phyloP scores from a whole-genome alignment of 257 asterid species.

The Capsicum pubescens region DNA sequence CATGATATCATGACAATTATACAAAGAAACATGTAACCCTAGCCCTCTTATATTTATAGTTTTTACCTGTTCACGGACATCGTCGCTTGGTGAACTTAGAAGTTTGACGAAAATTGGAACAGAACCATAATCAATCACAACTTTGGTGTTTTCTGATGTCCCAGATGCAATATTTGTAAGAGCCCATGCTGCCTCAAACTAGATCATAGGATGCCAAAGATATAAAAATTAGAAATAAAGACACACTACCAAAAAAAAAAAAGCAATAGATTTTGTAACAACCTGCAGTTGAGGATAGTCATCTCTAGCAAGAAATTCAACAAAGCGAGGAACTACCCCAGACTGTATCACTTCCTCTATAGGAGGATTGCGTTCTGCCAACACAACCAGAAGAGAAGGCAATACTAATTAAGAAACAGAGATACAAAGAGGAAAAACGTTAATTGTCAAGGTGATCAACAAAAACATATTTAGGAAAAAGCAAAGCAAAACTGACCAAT shows the following conservation, averaged over 20 bases:
- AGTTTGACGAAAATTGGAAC: conserved; percentile 84
- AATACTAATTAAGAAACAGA: conserved; percentile 13
- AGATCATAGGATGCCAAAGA: conserved; percentile 24
- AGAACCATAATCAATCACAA: conserved; percentile 91
- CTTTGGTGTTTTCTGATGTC: conserved; percentile 86
- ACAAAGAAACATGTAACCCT: conserved; percentile 1
- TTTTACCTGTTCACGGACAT: conserved; percentile 91
- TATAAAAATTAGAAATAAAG: conserved; percentile 12
- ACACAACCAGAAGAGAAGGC: conserved; percentile 27
- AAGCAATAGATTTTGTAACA: conserved; percentile 1
- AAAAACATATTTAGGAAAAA: neutral
- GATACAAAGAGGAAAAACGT: conserved; percentile 13
- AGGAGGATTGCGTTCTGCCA: conserved; percentile 87
- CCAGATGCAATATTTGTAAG: conserved; percentile 97
- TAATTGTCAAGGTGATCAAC: neutral
- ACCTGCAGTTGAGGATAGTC: conserved; percentile 91
- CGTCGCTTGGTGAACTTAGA: conserved; percentile 81
- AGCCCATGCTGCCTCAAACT: conserved; percentile 99
- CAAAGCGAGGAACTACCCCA: conserved; percentile 89
- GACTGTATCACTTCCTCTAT: conserved; percentile 92
- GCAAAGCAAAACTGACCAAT: conserved; percentile 52
- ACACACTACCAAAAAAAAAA: conserved; percentile 9
- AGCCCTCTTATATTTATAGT: neutral
- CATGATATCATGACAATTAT: conserved; percentile 2
- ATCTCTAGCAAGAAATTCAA: conserved; percentile 83